Conservation (phyloP, 352 stramenopile species). For the Globisporangium middletonii region DNA sequence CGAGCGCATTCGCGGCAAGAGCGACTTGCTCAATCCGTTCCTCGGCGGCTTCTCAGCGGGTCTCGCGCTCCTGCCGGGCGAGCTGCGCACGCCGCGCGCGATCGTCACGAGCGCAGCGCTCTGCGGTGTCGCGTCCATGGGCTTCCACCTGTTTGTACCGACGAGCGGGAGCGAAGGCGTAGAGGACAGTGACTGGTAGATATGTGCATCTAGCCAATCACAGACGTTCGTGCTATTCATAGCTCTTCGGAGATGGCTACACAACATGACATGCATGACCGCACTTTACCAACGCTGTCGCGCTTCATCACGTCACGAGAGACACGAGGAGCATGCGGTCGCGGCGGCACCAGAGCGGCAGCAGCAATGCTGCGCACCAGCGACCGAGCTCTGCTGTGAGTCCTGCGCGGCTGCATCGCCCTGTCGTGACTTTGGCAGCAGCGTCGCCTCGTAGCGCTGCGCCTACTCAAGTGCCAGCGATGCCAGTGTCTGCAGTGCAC, state of each 20-base stretch:
- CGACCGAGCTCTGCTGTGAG: constrained; percentile 3
- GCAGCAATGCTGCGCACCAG: constrained; percentile 33
- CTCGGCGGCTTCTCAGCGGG: constrained; percentile 55
- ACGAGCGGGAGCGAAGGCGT: constrained; percentile 21
- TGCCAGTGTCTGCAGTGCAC: neutral
- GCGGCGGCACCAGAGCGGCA: constrained; percentile 46
- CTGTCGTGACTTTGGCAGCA: neutral
- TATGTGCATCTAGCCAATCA: neutral
- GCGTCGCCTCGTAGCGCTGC: neutral
- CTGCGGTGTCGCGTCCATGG: constrained; percentile 52
- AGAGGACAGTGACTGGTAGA: neutral
- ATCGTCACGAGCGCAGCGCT: constrained; percentile 36
- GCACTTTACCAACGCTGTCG: neutral
- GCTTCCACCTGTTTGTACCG: constrained; percentile 51
- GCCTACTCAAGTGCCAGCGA: neutral
- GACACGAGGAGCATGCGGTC: constrained; percentile 22
- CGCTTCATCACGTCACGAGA: neutral
- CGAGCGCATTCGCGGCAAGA: constrained; percentile 46
- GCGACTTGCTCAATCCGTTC: constrained; percentile 68
- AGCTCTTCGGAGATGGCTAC: neutral
- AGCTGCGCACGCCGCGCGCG: constrained; percentile 38
- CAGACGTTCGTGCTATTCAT: neutral
- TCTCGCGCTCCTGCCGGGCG: constrained; percentile 34
- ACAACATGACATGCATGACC: too few relatives aligned
- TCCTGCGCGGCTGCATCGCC: neutral